Evolutionary conservation across 1,139 yeast species (phyloP).

Genomic region (Yamadazyma diospyri): DNA sequence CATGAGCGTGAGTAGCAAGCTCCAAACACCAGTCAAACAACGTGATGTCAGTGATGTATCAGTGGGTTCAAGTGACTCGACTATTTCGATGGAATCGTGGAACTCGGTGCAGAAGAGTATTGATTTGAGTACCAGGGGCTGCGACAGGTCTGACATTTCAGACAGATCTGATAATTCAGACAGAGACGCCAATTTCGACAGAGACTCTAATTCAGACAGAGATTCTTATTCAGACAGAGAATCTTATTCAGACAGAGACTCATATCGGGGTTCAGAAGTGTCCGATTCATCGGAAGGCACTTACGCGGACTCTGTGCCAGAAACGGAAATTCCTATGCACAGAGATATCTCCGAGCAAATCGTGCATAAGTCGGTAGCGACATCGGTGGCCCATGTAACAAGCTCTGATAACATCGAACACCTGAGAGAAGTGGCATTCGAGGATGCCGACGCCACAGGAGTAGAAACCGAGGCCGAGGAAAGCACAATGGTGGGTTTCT

Average conservation of each 20-base stretch:
- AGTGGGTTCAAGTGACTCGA: slow-evolving; percentile 8
- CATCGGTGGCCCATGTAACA: background rate
- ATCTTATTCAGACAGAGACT: slow-evolving; percentile 5
- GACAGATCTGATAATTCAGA: too few relatives aligned
- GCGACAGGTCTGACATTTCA: too few relatives aligned
- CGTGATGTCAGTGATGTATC: slow-evolving; percentile 9
- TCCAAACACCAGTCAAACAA: slow-evolving; percentile 2
- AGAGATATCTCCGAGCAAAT: background rate
- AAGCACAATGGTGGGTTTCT: slow-evolving; percentile 13
- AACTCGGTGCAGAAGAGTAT: slow-evolving; percentile 34
- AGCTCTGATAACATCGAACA: slow-evolving; percentile 4
- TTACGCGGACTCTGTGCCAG: background rate
- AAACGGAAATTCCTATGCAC: background rate
- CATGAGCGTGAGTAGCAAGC: slow-evolving; percentile 18
- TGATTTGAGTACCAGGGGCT: slow-evolving; percentile 24
- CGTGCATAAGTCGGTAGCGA: slow-evolving; percentile 1
- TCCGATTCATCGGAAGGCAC: slow-evolving; percentile 5
- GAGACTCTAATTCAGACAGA: slow-evolving; percentile 11
- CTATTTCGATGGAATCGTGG: slow-evolving; percentile 24
- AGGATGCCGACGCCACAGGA: slow-evolving; percentile 2
- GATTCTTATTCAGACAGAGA: slow-evolving; percentile 10
- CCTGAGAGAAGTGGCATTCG: slow-evolving; percentile 3
- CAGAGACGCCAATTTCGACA: too few relatives aligned
- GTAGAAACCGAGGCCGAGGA: slow-evolving; percentile 4
- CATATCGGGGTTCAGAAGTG: too few relatives aligned